These are phyloP conservation scores for Bolboschoenoplectus hybrid DNA, from an alignment of 202 grass and related monocot species.

Conservation along the genomic window DNA sequence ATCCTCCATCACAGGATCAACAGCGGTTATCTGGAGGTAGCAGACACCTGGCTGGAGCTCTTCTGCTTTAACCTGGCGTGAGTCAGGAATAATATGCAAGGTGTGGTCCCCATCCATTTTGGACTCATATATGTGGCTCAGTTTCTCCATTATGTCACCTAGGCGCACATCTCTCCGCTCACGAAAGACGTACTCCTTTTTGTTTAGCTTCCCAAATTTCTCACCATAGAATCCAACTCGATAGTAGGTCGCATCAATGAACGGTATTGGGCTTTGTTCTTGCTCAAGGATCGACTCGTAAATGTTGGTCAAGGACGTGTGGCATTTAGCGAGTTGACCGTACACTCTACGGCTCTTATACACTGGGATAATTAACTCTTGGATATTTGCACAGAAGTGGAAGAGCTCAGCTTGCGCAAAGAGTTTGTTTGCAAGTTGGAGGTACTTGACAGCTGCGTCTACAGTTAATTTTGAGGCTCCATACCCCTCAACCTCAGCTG, in stretches of 20 bases:
- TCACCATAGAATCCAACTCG: slow-evolving; percentile 95
- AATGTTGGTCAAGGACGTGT: slow-evolving; percentile 84
- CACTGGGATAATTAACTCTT: slow-evolving; percentile 96
- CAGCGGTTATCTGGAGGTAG: slow-evolving; percentile 97
- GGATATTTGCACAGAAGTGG: slow-evolving; percentile 93
- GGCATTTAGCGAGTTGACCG: slow-evolving; percentile 94
- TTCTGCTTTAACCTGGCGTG: slow-evolving; percentile 91
- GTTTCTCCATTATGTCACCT: slow-evolving; percentile 98
- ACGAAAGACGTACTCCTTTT: slow-evolving; percentile 88
- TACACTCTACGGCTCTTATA: slow-evolving; percentile 93
- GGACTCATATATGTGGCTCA: slow-evolving; percentile 88
- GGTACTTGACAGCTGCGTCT: slow-evolving; percentile 98
- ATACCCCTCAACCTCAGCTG: slow-evolving; percentile 98
- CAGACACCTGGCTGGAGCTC: slow-evolving; percentile 89
- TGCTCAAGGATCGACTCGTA: slow-evolving; percentile 98
- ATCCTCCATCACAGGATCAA: slow-evolving; percentile 99
- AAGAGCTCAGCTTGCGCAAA: slow-evolving; percentile 91
- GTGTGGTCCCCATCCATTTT: slow-evolving; percentile 91
- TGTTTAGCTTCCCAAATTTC: slow-evolving; percentile 82
- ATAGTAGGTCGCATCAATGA: slow-evolving; percentile 97
- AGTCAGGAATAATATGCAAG: slow-evolving; percentile 96
- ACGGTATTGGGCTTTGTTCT: slow-evolving; percentile 94
- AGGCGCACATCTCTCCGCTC: slow-evolving; percentile 91
- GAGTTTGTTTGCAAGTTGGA: slow-evolving; percentile 93
- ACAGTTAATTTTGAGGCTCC: slow-evolving; percentile 96